Conservation (phyloP, 1,284 basidiomycete species). For the Sanghuangporus sanghuang region DNA sequence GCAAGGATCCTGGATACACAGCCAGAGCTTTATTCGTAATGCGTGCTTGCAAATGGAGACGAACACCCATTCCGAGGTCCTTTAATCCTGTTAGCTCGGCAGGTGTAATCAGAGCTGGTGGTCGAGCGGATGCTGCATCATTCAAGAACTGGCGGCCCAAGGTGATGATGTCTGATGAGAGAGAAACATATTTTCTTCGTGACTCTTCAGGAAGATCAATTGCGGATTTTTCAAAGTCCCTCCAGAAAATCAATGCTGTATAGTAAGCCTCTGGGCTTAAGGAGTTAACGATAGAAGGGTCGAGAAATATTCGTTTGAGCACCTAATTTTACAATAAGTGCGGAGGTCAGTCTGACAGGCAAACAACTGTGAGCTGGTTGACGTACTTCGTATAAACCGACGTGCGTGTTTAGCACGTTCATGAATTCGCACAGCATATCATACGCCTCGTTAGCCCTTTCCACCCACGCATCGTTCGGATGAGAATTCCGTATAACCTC, state of each 20-base stretch:
- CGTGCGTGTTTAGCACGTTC: conserved; percentile 95
- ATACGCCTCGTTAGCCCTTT: conserved; percentile 83
- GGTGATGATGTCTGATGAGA: conserved; percentile 90
- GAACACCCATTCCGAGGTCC: conserved; percentile 63
- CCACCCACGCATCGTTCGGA: conserved; percentile 81
- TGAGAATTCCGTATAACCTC: conserved; percentile 93
- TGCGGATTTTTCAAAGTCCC: conserved; percentile 96
- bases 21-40: conserved; percentile 67
- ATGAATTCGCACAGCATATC: conserved; percentile 94
- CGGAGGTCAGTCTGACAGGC: not conserved
- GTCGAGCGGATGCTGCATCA: conserved; percentile 53
- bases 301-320: conserved; percentile 57
- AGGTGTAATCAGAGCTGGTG: conserved; percentile 61
- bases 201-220: conserved; percentile 82
- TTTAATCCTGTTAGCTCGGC: conserved; percentile 63
- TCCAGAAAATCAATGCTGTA: conserved; percentile 90
- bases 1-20: conserved; percentile 79
- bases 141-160: conserved; percentile 85
- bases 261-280: conserved; percentile 67
- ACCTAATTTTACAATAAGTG: conserved; percentile 37
- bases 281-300: conserved; percentile 54
- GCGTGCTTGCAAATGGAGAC: conserved; percentile 66
- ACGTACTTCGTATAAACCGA: conserved; percentile 85
- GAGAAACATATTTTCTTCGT: conserved; percentile 78
- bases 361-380: conserved; percentile 5